Evolutionary conservation across 371 early-diverging fungal genomes (phyloP).

Genomic region (Gilbertella persicaria): DNA sequence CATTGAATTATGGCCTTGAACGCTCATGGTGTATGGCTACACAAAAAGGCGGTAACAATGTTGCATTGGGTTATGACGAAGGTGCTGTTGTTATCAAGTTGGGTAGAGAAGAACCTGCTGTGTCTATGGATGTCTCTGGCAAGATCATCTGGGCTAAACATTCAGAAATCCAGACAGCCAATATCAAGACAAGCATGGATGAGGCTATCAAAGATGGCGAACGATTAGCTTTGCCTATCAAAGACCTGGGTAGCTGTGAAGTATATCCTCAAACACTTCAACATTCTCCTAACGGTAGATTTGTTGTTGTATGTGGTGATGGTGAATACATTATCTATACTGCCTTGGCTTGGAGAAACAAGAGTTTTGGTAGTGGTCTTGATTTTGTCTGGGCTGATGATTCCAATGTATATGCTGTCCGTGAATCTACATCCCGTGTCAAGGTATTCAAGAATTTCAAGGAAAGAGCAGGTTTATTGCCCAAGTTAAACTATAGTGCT

Average conservation of each 20-base stretch:
- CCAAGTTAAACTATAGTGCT: constrained; percentile 75
- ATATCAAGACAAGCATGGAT: constrained; percentile 80
- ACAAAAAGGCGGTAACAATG: constrained; percentile 82
- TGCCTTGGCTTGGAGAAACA: constrained; percentile 98
- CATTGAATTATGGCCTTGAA: constrained; percentile 95
- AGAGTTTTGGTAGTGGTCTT: constrained; percentile 92
- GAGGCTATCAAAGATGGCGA: constrained; percentile 90
- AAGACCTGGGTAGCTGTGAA: constrained; percentile 97
- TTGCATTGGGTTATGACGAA: constrained; percentile 95
- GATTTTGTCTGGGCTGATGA: constrained; percentile 98
- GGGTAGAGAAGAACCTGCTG: constrained; percentile 95
- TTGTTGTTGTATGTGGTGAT: constrained; percentile 98
- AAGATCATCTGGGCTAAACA: constrained; percentile 98
- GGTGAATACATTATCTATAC: constrained; percentile 99
- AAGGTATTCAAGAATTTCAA: constrained; percentile 93
- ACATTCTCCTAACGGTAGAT: constrained; percentile 97
- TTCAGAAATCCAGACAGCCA: constrained; percentile 93
- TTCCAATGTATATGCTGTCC: constrained; percentile 94
- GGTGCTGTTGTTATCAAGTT: constrained; percentile 93
- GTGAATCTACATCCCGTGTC: constrained; percentile 85
- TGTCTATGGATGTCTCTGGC: constrained; percentile 95
- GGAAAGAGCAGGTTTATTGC: constrained; percentile 71
- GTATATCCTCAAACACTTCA: constrained; percentile 95
- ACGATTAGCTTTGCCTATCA: constrained; percentile 78
- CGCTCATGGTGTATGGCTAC: constrained; percentile 95